Evolutionary conservation across 768 basidiomycete genomes (phyloP), one percentile per base, ranked within the genome.

Genomic region (Rhodotorula babjevae): DNA sequence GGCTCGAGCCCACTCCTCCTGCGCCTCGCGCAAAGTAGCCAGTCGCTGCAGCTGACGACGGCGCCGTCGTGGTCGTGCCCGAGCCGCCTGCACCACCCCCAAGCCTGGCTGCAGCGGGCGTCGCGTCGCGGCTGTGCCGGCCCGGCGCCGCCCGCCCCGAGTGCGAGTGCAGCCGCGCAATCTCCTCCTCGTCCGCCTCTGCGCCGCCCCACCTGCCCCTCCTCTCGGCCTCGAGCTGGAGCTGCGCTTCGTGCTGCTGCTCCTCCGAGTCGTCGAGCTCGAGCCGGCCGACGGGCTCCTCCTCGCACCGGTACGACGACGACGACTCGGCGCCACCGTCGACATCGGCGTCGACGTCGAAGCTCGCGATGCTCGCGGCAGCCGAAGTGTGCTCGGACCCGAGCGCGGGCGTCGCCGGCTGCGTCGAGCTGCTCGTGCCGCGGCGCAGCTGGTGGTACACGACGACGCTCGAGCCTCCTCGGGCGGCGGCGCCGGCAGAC

Each of bases 271-370:
- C 72, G 59, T 69, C 72, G 33, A 73, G 68, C 42, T 73, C 72
- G 49, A 73, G 67, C 29, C 72, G 67, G 0, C 72, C 72, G 29
- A 69, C 72, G 2, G 72, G 60, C 46, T 73, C 72, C 36, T 62
- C 72, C 40, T 69, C 67, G 8, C 67, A 52, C 10, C 44, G 15
- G 42, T 56, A 42, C 49, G 40, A 53, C 33, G 18, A 31, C 47
- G n/a, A 44, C 12, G 23, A 49, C 9, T 21, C 61, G 18, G 3
- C 49, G 8, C 52, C 68, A 0, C 31, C 52, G 10, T 55, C 68
- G 57, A 46, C 69, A 0, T 42, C 63, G 29, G 42, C 62, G 16
- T 49, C n/a, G 19, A 57, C 62, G 8, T 25, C 29, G 46, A 70
- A 61, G 25, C 63, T 65, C 59, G 69, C 53, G 40, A 70, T 42